Percentiles rank a stretch among this genome's conserved stretches.
These are phyloP conservation scores for Millerozyma miso DNA, from an alignment of 805 yeast species.

Conservation along the genomic window DNA sequence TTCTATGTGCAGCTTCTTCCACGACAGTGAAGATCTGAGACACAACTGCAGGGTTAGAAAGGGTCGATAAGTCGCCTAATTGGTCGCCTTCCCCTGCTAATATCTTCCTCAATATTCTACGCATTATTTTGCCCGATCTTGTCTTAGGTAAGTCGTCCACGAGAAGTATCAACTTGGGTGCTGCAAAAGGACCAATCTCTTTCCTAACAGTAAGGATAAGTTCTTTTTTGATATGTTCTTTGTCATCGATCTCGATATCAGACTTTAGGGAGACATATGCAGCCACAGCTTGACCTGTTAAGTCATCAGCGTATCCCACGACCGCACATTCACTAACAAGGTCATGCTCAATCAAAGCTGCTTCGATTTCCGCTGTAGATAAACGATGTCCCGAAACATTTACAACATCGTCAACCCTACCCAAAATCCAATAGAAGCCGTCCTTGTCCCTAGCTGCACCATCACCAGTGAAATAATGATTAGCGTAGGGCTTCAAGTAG, in stretches of 20 bases:
- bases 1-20: conserved; percentile 21
- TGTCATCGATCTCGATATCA: conserved; percentile 39
- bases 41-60: conserved; percentile 83
- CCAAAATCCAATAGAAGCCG: conserved; percentile 96
- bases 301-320: conserved; percentile 89
- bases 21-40: conserved; percentile 70
- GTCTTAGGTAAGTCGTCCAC: conserved; percentile 96
- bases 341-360: conserved; percentile 76
- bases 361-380: conserved; percentile 97
- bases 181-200: conserved; percentile 92
- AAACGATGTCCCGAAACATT: conserved; percentile 97
- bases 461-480: conserved; percentile 94
- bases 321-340: conserved; percentile 94
- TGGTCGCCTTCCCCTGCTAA: conserved; percentile 89
- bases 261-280: conserved; percentile 86
- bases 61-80: conserved; percentile 88
- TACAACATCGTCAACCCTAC: conserved; percentile 98
- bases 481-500: conserved; percentile 88
- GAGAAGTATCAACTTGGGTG: conserved; percentile 81
- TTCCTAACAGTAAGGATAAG: conserved; percentile 85
- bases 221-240: conserved; percentile 63
- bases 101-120: conserved; percentile 92
- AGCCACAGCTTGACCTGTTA: conserved; percentile 96
- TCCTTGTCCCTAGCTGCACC: conserved; percentile 98
- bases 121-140: conserved; percentile 97